Base-by-base conservation (phyloP, 352 stramenopile species). In the Phytophthora niederhauseri region DNA sequence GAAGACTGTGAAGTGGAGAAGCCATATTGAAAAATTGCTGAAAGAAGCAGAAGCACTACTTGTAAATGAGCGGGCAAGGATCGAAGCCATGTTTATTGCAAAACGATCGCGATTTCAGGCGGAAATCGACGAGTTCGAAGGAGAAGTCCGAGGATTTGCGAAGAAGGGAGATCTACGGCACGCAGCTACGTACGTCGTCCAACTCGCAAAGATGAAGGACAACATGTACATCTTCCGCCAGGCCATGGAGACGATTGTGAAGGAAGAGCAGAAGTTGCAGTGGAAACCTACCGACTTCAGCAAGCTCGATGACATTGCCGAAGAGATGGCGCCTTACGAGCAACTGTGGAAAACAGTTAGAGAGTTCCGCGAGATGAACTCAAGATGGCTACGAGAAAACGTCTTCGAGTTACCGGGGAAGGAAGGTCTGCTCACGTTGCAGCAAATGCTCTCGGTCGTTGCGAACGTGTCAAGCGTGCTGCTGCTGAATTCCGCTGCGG, bases 151-250 rank as follows among this genome's bases (percentile, higher is more conserved):
- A 56, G 76, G 76, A 1, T 92, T 95, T 45, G 76, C 87, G 0
- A 94, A 90, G 67, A 93, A 93, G 60, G 84, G 85, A 4, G 87
- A 94, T 52, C 46, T 95, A 30, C 81, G 84, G 0, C 86, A 95
- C 28, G 80, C 87, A 1, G 82, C 85, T 3, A 93, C 85, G 3
- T 92, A 94, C 38, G 87, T 94, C 20, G 80, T 90, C 19, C 85
- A 95, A 31, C 66, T 94, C 14, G 72, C 66, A 3, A 93, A 93
- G 48, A 82, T 94, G 74, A 87, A 91, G 26, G 85, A 95, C 6
- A 80, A 79, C 3, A 71, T 94, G 19, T 50, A 66, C 1, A 76
- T 78, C 2, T 90, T 92, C 49, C 78, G 83, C 4, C 73, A 85
- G 15, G 80, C 82, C 1, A 84, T 87, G 72, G 72, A 91, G 2